Conservation (phyloP, 306 rosid species). For the Mimosa bimucronata region DNA sequence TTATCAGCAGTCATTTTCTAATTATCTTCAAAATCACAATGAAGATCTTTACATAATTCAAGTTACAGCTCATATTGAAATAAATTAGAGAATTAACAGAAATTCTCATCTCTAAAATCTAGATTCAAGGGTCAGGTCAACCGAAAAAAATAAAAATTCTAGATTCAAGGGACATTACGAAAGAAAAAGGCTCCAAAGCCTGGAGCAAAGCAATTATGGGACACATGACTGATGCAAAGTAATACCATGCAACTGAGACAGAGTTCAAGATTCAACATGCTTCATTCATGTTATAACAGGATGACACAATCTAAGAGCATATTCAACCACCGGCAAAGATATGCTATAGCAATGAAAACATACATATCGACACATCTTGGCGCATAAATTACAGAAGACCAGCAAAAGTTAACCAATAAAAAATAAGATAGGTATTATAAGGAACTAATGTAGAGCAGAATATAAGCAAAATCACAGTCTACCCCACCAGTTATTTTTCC, state of each 20-base stretch:
- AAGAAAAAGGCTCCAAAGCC: slow-evolving; percentile 14
- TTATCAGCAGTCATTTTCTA: slow-evolving; percentile 21
- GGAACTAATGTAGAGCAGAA: slow-evolving; percentile 6
- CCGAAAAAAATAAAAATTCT: neutral
- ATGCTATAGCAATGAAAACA: slow-evolving; percentile 7
- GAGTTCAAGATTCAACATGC: slow-evolving; percentile 13
- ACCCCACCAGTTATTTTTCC: slow-evolving; percentile 29
- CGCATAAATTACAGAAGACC: neutral
- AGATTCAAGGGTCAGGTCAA: neutral
- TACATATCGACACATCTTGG: neutral
- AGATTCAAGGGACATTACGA: neutral
- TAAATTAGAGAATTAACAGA: slow-evolving; percentile 10
- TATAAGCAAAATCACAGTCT: slow-evolving; percentile 2
- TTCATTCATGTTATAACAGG: slow-evolving; percentile 14
- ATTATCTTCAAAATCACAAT: slow-evolving; percentile 29
- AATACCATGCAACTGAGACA: slow-evolving; percentile 19
- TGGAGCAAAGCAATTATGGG: slow-evolving; percentile 22
- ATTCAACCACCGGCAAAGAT: slow-evolving; percentile 1
- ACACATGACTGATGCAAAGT: slow-evolving; percentile 9
- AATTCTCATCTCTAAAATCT: slow-evolving; percentile 27
- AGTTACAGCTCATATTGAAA: slow-evolving; percentile 34
- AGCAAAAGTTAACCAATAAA: slow-evolving; percentile 2
- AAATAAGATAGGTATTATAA: slow-evolving; percentile 17
- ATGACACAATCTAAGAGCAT: neutral
- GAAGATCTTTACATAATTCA: slow-evolving; percentile 39